Conservation (phyloP, 306 rosid genomes). For the Oemleria cerasiformis region DNA sequence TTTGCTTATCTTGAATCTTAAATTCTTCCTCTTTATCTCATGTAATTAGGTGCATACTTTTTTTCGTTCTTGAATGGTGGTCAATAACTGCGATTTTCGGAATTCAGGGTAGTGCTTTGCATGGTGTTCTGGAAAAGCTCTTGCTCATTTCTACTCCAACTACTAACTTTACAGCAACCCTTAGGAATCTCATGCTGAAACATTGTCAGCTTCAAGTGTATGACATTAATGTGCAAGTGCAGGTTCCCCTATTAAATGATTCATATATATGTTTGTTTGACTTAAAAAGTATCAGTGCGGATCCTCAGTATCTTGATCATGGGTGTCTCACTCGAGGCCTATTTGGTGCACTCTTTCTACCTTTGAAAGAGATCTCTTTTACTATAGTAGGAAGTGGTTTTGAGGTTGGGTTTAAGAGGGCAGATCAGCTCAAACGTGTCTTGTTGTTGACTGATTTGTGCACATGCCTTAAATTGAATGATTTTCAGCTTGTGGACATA, state of each 20-base stretch:
- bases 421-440: slow-evolving; percentile 24
- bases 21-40: neutral
- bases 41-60: neutral
- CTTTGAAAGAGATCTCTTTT: slow-evolving; percentile 41
- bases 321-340: slow-evolving; percentile 55
- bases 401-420: slow-evolving; percentile 47
- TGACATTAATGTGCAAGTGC: slow-evolving; percentile 38
- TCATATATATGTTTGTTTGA: slow-evolving; percentile 40
- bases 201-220: slow-evolving; percentile 59
- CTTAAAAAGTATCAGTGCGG: slow-evolving; percentile 54
- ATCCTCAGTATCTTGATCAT: slow-evolving; percentile 38
- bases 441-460: slow-evolving; percentile 45
- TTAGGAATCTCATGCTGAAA: slow-evolving; percentile 54
- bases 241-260: slow-evolving; percentile 50
- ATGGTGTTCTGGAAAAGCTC: slow-evolving; percentile 60
- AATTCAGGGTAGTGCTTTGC: slow-evolving; percentile 80
- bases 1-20: neutral
- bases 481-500: slow-evolving; percentile 52
- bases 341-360: slow-evolving; percentile 47
- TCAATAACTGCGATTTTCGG: slow-evolving; percentile 12
- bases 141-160: slow-evolving; percentile 37
- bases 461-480: slow-evolving; percentile 42
- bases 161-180: slow-evolving; percentile 41
- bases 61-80: slow-evolving; percentile 10
- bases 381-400: slow-evolving; percentile 46